Conservation (phyloP, 2,329 filamentous ascomycete species). For the Phaeosphaeria sp. region DNA sequence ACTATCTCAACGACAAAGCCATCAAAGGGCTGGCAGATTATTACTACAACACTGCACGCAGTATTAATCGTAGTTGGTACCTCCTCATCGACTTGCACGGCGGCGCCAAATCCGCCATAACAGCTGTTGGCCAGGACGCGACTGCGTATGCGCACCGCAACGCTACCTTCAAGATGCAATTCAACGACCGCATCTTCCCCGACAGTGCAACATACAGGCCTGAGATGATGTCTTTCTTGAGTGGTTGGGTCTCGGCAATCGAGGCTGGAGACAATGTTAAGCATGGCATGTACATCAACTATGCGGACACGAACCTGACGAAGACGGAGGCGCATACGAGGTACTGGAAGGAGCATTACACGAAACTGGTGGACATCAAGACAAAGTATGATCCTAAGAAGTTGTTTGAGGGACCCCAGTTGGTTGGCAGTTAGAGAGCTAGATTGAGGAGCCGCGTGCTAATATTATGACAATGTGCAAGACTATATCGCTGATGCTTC, state of each 20-base stretch:
- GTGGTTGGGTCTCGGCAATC: conserved; percentile 48
- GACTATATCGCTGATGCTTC: background rate
- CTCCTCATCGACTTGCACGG: conserved; percentile 37
- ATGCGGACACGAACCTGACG: conserved; percentile 55
- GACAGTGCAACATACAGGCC: conserved; percentile 35
- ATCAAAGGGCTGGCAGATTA: conserved; percentile 29
- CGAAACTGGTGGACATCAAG: conserved; percentile 42
- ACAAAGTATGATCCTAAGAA: conserved; percentile 42
- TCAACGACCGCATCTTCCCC: conserved; percentile 24
- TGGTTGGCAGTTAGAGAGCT: conserved; percentile 19
- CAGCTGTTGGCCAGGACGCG: conserved; percentile 10
- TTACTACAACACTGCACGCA: conserved; percentile 28
- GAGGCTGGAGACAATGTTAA: conserved; percentile 28
- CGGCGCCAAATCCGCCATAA: conserved; percentile 21
- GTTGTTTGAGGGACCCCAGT: conserved; percentile 33
- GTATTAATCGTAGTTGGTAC: conserved; percentile 27
- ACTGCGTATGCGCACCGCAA: conserved; percentile 36
- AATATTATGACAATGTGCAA: background rate
- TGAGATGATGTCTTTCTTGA: conserved; percentile 44
- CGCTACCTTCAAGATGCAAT: conserved; percentile 36
- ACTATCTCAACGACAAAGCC: conserved; percentile 20
- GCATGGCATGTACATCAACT: conserved; percentile 60
- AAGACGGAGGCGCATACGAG: conserved; percentile 51
- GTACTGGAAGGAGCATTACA: conserved; percentile 51
- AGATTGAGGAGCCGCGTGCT: conserved; percentile 5